Percentiles rank a stretch among this genome's conserved stretches.
Evolutionary conservation across 208 protist genomes (phyloP).

Genomic region (Acanthamoeba culbertsoni): DNA sequence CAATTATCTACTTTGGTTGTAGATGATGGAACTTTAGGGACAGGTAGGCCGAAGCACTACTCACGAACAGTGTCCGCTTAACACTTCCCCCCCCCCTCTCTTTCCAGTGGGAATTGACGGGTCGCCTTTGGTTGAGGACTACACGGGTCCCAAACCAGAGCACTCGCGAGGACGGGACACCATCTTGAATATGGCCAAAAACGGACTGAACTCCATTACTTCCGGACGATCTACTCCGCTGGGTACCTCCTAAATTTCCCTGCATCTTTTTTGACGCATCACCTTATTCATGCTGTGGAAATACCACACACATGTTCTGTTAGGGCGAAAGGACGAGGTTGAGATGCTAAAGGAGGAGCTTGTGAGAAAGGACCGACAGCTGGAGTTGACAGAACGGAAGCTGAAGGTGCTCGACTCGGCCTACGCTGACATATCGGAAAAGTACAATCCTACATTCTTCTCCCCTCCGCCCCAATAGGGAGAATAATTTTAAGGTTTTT

Average conservation of each 20-base stretch:
- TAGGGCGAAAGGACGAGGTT: slow-evolving; percentile 1
- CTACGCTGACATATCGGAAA: slow-evolving; percentile 48
- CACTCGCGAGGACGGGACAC: background rate
- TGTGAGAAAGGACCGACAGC: background rate
- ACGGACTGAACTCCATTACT: background rate
- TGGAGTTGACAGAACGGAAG: slow-evolving; percentile 12
- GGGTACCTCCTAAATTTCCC: background rate
- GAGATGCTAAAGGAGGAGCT: slow-evolving; percentile 49
- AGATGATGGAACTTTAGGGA: too few relatives aligned
- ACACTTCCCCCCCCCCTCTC: background rate
- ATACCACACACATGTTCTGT: background rate
- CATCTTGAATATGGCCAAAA: background rate
- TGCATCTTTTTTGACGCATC: background rate
- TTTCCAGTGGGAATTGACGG: background rate
- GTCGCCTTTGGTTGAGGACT: background rate
- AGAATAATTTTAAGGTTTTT: too few relatives aligned
- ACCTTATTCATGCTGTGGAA: background rate
- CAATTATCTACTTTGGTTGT: too few relatives aligned
- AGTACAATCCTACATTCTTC: background rate
- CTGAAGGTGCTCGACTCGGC: background rate
- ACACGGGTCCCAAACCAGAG: background rate
- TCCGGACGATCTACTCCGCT: background rate
- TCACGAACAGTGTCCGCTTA: too few relatives aligned
- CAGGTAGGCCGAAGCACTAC: too few relatives aligned
- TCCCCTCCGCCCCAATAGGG: too few relatives aligned